Conservation (phyloP, 768 basidiomycete species). For the Hirschioporus abietinus region DNA sequence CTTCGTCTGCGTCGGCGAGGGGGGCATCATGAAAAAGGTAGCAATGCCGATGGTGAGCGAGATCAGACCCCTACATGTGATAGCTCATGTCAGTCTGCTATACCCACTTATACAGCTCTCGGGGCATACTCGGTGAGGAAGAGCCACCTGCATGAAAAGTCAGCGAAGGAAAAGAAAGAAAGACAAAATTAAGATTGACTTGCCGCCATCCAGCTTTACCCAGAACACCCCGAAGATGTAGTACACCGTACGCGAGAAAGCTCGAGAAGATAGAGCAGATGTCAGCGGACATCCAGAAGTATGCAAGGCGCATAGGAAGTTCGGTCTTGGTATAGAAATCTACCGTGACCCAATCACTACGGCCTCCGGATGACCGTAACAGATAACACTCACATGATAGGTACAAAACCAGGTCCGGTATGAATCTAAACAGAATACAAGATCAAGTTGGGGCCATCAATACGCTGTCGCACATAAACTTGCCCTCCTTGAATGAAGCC, state of each 20-base stretch:
- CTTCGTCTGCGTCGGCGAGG: conserved; percentile 55
- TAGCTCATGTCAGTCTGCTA: background rate
- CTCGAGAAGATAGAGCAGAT: conserved; percentile 41
- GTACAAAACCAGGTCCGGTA: conserved; percentile 57
- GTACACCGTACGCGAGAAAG: conserved; percentile 58
- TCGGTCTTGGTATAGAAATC: conserved; percentile 59
- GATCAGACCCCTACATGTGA: conserved; percentile 32
- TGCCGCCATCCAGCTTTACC: conserved; percentile 50
- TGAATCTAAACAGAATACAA: conserved; percentile 31
- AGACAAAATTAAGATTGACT: conserved; percentile 11
- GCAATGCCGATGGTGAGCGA: conserved; percentile 47
- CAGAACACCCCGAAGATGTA: conserved; percentile 52
- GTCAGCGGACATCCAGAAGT: conserved; percentile 50
- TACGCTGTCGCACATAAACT: conserved; percentile 1
- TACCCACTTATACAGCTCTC: background rate
- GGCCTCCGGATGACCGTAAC: background rate
- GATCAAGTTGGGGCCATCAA: background rate
- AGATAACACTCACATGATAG: conserved; percentile 41
- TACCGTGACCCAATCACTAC: conserved; percentile 11
- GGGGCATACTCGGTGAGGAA: conserved; percentile 45
- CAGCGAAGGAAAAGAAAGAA: conserved; percentile 8
- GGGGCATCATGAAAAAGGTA: conserved; percentile 56
- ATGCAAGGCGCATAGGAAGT: conserved; percentile 49
- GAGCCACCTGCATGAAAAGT: conserved; percentile 37
- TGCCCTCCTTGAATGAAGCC: conserved; percentile 44